Percentiles rank a stretch among this genome's conserved stretches.
Conservation (phyloP, 225 moss, liverwort and hornwort species). For the Polytrichum commune region DNA sequence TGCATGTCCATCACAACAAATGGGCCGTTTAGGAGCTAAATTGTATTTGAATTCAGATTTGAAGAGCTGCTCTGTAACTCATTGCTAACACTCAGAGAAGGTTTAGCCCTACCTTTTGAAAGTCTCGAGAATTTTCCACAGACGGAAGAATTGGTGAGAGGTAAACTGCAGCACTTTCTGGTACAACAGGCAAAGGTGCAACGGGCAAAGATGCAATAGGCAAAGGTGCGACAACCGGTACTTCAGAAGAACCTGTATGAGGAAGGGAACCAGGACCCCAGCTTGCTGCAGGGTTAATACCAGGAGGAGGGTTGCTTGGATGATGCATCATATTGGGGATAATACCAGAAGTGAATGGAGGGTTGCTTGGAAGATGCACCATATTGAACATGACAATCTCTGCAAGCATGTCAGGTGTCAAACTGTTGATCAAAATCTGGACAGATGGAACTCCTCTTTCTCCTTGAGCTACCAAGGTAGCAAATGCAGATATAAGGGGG, state of each 20-base stretch:
- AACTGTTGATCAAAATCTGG: conserved; percentile 83
- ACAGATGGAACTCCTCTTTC: conserved; percentile 88
- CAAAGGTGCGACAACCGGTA: no score
- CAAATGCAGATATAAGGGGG: conserved; percentile 82
- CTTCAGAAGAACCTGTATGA: no score
- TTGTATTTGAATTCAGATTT: no score
- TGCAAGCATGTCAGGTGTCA: conserved; percentile 91
- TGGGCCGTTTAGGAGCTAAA: no score
- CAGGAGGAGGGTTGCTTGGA: conserved; percentile 29
- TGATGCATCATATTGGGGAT: conserved; percentile 33
- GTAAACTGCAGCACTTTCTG: conserved; percentile 32
- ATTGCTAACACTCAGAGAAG: not conserved
- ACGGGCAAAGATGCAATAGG: not conserved
- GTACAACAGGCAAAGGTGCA: not conserved
- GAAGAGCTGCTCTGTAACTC: no score
- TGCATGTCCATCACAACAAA: no score
- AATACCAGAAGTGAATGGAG: conserved; percentile 46
- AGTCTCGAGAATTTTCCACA: conserved; percentile 65
- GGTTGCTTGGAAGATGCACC: conserved; percentile 74
- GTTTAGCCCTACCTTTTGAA: conserved; percentile 64
- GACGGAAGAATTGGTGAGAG: conserved; percentile 36
- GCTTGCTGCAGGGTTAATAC: conserved; percentile 5
- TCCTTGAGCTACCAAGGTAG: conserved; percentile 86
- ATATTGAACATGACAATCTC: conserved; percentile 92
- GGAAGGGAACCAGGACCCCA: no score